A percentile compares a stretch with the other conserved stretches of the same genome.
Evolutionary conservation across 371 early-diverging fungal genomes (phyloP).

Genomic region (Funneliformis caledonium): DNA sequence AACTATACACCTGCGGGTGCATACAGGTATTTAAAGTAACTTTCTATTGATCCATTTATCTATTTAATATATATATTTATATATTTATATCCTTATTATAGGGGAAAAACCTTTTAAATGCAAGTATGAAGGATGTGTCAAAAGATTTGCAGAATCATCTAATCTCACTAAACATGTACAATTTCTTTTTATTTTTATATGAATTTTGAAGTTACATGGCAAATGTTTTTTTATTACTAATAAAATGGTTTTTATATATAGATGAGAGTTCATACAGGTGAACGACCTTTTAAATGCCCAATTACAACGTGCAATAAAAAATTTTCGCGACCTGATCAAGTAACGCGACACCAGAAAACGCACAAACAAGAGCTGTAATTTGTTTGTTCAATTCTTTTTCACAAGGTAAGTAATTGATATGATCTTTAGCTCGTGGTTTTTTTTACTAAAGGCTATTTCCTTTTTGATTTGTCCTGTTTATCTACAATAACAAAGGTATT

Average conservation of each 20-base stretch:
- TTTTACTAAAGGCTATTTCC: no score
- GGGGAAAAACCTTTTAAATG: conserved; percentile 80
- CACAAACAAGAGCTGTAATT: conserved; percentile 34
- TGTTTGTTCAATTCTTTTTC: no score
- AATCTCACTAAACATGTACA: conserved; percentile 81
- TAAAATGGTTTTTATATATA: conserved; percentile 19
- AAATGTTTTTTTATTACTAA: neutral
- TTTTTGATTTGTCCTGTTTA: no score
- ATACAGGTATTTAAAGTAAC: conserved; percentile 51
- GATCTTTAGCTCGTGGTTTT: no score
- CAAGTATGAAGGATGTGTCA: conserved; percentile 72
- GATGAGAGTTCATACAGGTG: conserved; percentile 72
- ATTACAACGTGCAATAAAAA: conserved; percentile 64
- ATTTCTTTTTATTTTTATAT: neutral
- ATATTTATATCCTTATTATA: conserved; percentile 36
- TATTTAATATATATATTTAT: neutral
- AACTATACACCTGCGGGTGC: conserved; percentile 70
- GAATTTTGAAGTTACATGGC: neutral
- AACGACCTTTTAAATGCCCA: conserved; percentile 67
- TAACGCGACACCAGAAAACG: conserved; percentile 59
- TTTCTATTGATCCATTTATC: neutral
- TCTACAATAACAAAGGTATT: no score
- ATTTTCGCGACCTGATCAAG: conserved; percentile 74
- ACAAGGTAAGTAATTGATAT: no score
- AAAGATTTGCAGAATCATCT: conserved; percentile 76